These are phyloP conservation scores for Alliaria petiolata DNA, from an alignment of 345 rosid species.

Conservation along the genomic window DNA sequence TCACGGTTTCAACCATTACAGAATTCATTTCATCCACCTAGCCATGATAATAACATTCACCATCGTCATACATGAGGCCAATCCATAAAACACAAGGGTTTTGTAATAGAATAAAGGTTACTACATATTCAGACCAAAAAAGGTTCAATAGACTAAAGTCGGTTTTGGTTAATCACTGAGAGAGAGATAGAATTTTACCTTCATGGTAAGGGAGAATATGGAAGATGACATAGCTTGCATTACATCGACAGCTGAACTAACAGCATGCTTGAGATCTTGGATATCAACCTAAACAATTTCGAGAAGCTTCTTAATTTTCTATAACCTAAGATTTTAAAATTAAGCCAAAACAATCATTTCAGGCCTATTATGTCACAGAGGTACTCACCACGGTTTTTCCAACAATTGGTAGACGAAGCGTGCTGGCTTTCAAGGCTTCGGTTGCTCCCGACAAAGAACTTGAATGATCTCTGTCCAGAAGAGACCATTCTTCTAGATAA, in stretches of 20 bases:
- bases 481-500: constrained; percentile 72
- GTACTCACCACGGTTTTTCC: constrained; percentile 73
- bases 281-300: constrained; percentile 54
- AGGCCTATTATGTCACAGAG: not conserved
- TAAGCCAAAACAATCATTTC: constrained; percentile 1
- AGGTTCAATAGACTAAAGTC: not conserved
- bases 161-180: not conserved
- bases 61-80: not conserved
- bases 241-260: constrained; percentile 76
- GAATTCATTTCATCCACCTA: constrained; percentile 84
- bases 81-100: not conserved
- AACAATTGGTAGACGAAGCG: constrained; percentile 88
- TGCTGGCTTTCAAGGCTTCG: constrained; percentile 86
- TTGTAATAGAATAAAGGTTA: not conserved
- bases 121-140: constrained; percentile 1
- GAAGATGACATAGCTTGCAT: constrained; percentile 95
- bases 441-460: constrained; percentile 75
- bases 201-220: constrained; percentile 53
- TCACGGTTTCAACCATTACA: constrained; percentile 61
- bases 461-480: constrained; percentile 63
- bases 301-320: not conserved
- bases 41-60: not conserved
- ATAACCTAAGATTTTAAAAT: not conserved
- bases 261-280: constrained; percentile 83
- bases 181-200: constrained; percentile 43